Conservation (phyloP, 306 rosid species). For the Sechiopsis laciniata region DNA sequence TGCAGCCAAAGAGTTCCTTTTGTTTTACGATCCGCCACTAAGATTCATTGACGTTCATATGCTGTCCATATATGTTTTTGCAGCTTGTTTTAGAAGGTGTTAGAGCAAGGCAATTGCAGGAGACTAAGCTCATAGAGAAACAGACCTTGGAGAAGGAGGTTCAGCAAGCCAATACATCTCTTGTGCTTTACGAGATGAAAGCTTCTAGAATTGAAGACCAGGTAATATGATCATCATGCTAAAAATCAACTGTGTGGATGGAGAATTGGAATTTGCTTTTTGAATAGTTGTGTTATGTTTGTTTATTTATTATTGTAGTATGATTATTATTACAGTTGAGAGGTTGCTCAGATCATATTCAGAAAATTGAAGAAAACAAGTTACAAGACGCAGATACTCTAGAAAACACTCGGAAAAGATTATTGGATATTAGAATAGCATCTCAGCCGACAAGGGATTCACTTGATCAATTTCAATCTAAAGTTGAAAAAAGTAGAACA, state of each 20-base stretch:
- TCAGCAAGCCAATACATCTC: constrained; percentile 59
- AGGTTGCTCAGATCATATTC: constrained; percentile 55
- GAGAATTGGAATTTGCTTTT: neutral
- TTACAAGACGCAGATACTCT: constrained; percentile 41
- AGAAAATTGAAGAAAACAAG: constrained; percentile 51
- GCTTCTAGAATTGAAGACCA: constrained; percentile 72
- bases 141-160: constrained; percentile 52
- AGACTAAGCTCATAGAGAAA: constrained; percentile 53
- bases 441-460: constrained; percentile 55
- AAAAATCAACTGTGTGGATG: neutral
- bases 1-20: too few species aligned
- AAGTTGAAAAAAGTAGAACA: constrained; percentile 43
- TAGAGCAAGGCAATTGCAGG: constrained; percentile 62
- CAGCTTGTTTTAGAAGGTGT: constrained; percentile 93
- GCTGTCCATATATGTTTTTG: neutral
- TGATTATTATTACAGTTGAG: constrained; percentile 50
- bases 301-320: constrained; percentile 22
- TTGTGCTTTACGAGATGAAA: constrained; percentile 60
- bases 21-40: too few species aligned
- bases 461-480: constrained; percentile 55
- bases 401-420: constrained; percentile 60
- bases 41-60: neutral
- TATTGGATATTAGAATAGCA: constrained; percentile 51
- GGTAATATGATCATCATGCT: constrained; percentile 39
- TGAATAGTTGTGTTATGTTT: constrained; percentile 20